These are phyloP conservation scores for Pseudogymnoascus pannorum DNA, from an alignment of 2,329 filamentous ascomycete genomes.

Conservation along the genomic window DNA sequence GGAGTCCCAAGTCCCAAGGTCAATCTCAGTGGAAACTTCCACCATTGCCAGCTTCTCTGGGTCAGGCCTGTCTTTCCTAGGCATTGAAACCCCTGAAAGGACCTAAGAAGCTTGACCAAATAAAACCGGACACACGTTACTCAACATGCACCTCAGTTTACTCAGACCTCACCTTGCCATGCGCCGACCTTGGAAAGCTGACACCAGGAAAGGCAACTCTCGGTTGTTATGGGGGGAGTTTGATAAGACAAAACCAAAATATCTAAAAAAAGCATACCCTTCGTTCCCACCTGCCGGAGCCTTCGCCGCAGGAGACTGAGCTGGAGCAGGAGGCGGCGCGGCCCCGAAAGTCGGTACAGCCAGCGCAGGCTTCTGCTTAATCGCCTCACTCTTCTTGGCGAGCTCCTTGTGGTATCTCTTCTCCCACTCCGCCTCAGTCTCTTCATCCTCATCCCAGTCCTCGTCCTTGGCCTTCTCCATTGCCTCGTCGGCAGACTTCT, in stretches of 20 bases:
- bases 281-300: slow-evolving; percentile 11
- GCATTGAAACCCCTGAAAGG: not conserved
- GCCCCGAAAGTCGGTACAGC: slow-evolving; percentile 15
- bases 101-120: not conserved
- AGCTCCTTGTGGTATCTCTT: slow-evolving; percentile 18
- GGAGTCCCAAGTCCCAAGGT: not conserved
- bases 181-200: not conserved
- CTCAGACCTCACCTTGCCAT: not conserved
- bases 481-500: slow-evolving; percentile 19
- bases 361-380: not conserved
- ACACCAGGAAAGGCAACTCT: not conserved
- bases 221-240: not conserved
- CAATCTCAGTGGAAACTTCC: not conserved
- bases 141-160: not conserved
- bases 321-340: slow-evolving; percentile 13
- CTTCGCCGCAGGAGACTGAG: not conserved
- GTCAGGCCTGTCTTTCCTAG: not conserved
- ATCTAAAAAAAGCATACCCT: slow-evolving; percentile 1
- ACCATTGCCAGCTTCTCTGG: not conserved
- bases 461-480: slow-evolving; percentile 25
- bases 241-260: not conserved
- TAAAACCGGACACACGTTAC: not conserved
- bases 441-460: slow-evolving; percentile 28
- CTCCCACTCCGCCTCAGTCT: slow-evolving; percentile 15
- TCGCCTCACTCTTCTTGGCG: not conserved